Conservation (phyloP, 192 early-diverging fungal species). For the Backusella circina region DNA sequence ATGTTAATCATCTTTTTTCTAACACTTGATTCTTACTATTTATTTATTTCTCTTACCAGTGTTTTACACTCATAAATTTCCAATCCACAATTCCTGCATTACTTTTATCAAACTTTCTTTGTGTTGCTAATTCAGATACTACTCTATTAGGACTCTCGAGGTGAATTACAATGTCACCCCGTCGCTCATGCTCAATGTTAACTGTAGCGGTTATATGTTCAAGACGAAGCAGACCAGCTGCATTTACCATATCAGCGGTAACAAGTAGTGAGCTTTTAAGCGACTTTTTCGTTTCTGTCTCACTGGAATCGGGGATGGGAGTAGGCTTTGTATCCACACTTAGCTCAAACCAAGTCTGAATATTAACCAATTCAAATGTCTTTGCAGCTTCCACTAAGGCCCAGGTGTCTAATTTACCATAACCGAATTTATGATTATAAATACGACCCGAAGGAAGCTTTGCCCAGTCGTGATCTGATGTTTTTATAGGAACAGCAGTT, state of each 20-base stretch:
- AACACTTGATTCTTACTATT: background rate
- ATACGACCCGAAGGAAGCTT: conserved; percentile 58
- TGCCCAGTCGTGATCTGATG: conserved; percentile 68
- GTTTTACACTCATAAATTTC: conserved; percentile 93
- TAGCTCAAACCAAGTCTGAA: conserved; percentile 54
- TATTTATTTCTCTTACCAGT: conserved; percentile 54
- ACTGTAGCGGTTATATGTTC: conserved; percentile 89
- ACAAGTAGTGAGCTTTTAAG: conserved; percentile 41
- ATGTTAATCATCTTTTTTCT: background rate
- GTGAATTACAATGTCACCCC: conserved; percentile 79
- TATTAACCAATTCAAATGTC: conserved; percentile 54
- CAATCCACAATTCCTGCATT: conserved; percentile 69
- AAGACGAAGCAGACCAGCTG: conserved; percentile 52
- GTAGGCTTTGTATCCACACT: conserved; percentile 37
- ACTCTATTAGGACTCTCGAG: conserved; percentile 69
- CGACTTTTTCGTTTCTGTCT: conserved; percentile 22
- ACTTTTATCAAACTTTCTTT: conserved; percentile 58
- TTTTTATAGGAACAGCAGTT: conserved; percentile 67
- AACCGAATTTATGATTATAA: conserved; percentile 91
- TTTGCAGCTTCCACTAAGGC: conserved; percentile 73
- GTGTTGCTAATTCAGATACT: conserved; percentile 63
- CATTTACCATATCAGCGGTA: conserved; percentile 48
- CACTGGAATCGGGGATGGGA: conserved; percentile 55
- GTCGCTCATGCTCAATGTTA: conserved; percentile 64
- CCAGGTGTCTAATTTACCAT: conserved; percentile 82